Percentiles rank a stretch among this genome's conserved stretches.
phyloP scores from a whole-genome alignment of 805 yeast species.

The Ogataea nakhonphanomensis region DNA sequence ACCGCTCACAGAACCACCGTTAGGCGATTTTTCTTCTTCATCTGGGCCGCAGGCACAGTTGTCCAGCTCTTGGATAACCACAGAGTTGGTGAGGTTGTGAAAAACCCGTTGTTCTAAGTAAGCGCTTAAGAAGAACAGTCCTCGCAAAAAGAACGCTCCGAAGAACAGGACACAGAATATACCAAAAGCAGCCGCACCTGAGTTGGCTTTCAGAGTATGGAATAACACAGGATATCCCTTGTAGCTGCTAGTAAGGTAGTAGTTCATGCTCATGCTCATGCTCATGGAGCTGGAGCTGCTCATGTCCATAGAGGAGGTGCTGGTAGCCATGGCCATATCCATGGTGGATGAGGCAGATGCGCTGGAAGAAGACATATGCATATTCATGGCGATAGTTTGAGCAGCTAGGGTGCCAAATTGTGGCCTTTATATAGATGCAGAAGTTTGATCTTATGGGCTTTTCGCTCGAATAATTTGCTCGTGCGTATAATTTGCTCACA shows the following conservation, averaged over 20 bases:
- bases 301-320: constrained; percentile 19
- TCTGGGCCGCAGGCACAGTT: constrained; percentile 36
- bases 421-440: background rate
- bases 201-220: constrained; percentile 47
- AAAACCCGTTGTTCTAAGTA: constrained; percentile 68
- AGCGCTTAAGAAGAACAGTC: constrained; percentile 53
- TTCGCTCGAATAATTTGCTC: constrained; percentile 5
- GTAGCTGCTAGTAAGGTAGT: constrained; percentile 50
- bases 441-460: background rate
- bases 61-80: constrained; percentile 29
- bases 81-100: constrained; percentile 38
- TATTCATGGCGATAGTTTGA: constrained; percentile 4
- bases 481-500: constrained; percentile 9
- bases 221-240: constrained; percentile 61
- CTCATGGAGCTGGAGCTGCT: constrained; percentile 14
- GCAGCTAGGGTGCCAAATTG: background rate
- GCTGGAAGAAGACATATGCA: constrained; percentile 23
- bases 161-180: constrained; percentile 61
- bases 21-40: constrained; percentile 18
- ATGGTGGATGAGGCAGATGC: background rate
- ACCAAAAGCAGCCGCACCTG: constrained; percentile 66
- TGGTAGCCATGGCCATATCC: constrained; percentile 18
- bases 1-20: constrained; percentile 11
- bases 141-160: constrained; percentile 56
- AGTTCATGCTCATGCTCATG: constrained; percentile 41